phyloP scores from a whole-genome alignment of 768 basidiomycete species.

The Glaciozyma martinii region DNA sequence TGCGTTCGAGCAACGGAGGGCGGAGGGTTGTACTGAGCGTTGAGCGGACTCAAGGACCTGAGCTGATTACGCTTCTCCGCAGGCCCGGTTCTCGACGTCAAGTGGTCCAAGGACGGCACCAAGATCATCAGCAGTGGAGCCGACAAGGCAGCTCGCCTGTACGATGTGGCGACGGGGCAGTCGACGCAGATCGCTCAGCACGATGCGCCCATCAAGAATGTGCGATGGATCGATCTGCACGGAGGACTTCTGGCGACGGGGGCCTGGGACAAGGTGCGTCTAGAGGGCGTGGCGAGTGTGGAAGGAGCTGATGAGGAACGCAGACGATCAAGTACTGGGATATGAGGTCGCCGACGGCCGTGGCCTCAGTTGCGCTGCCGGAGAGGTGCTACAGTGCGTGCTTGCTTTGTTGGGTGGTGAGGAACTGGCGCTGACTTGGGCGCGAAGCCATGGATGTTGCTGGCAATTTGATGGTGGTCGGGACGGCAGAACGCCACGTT shows the following conservation, averaged over 20 bases:
- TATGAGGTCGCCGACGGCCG: slow-evolving; percentile 61
- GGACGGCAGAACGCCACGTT: slow-evolving; percentile 87
- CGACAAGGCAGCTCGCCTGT: slow-evolving; percentile 88
- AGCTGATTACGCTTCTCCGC: background rate
- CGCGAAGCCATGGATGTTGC: slow-evolving; percentile 26
- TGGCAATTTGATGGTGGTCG: slow-evolving; percentile 53
- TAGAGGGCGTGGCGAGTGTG: background rate
- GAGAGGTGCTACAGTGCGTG: slow-evolving; percentile 87
- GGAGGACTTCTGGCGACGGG: slow-evolving; percentile 58
- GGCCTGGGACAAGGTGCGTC: slow-evolving; percentile 80
- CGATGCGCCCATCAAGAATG: slow-evolving; percentile 31
- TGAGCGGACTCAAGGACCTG: background rate
- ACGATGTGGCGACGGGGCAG: slow-evolving; percentile 75
- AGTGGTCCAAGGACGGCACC: slow-evolving; percentile 75
- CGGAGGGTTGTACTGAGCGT: no score
- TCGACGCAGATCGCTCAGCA: slow-evolving; percentile 53
- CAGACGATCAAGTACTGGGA: slow-evolving; percentile 73
- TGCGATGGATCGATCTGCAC: slow-evolving; percentile 23
- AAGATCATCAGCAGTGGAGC: slow-evolving; percentile 87
- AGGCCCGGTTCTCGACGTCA: slow-evolving; percentile 68
- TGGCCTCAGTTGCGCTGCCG: slow-evolving; percentile 70
- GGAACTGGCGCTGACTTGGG: background rate
- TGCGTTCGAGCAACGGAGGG: no score
- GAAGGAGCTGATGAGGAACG: background rate
- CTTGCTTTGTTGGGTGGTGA: slow-evolving; percentile 44